Conservation (phyloP, 495 filamentous ascomycete species). For the Endocarpon pusillum region DNA sequence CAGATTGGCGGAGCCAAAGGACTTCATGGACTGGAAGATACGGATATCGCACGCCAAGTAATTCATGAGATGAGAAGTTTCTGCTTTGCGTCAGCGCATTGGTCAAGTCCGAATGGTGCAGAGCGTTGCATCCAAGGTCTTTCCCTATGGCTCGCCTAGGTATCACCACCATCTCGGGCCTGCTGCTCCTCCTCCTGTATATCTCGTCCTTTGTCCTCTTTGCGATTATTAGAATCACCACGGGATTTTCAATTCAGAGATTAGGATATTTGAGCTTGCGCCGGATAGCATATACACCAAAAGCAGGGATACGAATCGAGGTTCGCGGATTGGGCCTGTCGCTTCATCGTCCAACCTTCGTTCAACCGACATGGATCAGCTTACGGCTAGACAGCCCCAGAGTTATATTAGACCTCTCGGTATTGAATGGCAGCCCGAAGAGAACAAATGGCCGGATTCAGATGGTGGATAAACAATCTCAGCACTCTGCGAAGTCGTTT, state of each 20-base stretch:
- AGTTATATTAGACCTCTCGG: slow-evolving; percentile 56
- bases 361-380: slow-evolving; percentile 92
- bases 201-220: slow-evolving; percentile 85
- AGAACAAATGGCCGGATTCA: no score
- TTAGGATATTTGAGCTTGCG: slow-evolving; percentile 82
- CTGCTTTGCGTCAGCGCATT: no score
- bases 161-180: slow-evolving; percentile 68
- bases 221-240: slow-evolving; percentile 78
- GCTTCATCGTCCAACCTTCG: slow-evolving; percentile 83
- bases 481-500: slow-evolving; percentile 3
- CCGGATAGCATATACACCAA: slow-evolving; percentile 72
- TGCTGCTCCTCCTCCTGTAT: slow-evolving; percentile 72
- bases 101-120: no score
- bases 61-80: no score
- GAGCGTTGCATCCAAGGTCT: slow-evolving; percentile 1
- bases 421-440: slow-evolving; percentile 8
- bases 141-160: slow-evolving; percentile 39
- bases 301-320: slow-evolving; percentile 75
- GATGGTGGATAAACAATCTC: slow-evolving; percentile 9
- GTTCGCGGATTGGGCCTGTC: slow-evolving; percentile 75
- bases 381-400: slow-evolving; percentile 69
- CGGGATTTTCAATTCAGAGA: slow-evolving; percentile 89
- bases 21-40: no score
- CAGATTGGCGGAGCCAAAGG: no score
- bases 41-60: no score